Base-by-base conservation (phyloP, 2,329 filamentous ascomycete genomes). In the Hymenoscyphus infarciens region DNA sequence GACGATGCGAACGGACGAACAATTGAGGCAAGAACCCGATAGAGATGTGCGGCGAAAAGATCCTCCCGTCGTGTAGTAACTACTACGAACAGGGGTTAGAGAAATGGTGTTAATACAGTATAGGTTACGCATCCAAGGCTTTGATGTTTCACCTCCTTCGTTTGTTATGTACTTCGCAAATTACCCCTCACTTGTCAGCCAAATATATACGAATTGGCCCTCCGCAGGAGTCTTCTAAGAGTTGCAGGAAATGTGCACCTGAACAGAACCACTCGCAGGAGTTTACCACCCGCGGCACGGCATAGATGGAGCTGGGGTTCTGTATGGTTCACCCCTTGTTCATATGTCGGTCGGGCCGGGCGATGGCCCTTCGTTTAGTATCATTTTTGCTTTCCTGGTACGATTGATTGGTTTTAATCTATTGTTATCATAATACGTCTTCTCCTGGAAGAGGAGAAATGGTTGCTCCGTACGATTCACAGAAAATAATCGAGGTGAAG, bases 251-350 rank as follows among this genome's bases (percentile, higher is more conserved):
- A 22, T 25, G n/a, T 49, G 42, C 42, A 49, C n/a, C 42, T 22
- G 19, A 25, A 49, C 42, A 22, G 42, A 49, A 49, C 19, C 42
- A 11, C 39, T 59, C 57, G 39, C 39, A 59, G 57, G 16, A 33
- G 39, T 27, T 33, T 59, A 39, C 57, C 57, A 52, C 35, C 57
- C 39, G 39, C 39, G 15, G 56, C 19, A 52, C 57, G 13, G 27
- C 57, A 39, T 59, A 59, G 38, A 59, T 52, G 57, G 39, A 59
- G 57, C 35, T 38, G 39, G 57, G 57, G 38, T 49, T 59, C 25
- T 45, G 38, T 25, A 6, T 59, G 57, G 57, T 19, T 59, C 16
- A 39, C 56, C 22, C 25, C 57, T 29, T 27, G 13, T 49, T 33
- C 29, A 52, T 31, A 31, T 52, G 38, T 52, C 57, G 39, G 25